Conservation (phyloP, 192 early-diverging fungal genomes). For the Backusella australiensis region DNA sequence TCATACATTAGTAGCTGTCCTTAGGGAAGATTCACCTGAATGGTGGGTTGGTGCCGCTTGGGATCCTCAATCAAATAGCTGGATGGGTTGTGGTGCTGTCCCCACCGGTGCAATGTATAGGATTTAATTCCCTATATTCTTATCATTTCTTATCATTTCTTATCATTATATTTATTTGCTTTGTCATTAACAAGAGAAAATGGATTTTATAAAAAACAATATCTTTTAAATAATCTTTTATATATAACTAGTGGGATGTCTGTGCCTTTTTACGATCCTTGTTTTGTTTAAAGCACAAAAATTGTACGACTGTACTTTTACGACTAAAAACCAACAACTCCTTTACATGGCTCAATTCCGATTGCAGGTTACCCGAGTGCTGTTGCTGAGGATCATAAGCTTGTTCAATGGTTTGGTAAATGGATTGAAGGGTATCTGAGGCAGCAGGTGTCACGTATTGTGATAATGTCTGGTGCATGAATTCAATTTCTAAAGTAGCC, state of each 20-base stretch:
- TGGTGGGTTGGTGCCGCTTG: not conserved
- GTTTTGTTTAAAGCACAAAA: conserved; percentile 53
- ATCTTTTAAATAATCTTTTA: not conserved
- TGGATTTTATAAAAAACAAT: not conserved
- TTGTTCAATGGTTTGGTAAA: conserved; percentile 73
- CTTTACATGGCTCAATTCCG: conserved; percentile 53
- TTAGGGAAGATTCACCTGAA: not conserved
- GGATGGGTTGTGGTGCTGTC: not conserved
- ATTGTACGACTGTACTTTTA: conserved; percentile 53
- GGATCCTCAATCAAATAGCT: not conserved
- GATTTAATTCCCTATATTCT: not conserved
- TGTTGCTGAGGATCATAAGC: conserved; percentile 53
- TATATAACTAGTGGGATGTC: not conserved
- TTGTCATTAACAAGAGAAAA: not conserved
- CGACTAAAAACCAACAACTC: conserved; percentile 48
- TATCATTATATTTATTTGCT: not conserved
- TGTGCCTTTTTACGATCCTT: conserved; percentile 44
- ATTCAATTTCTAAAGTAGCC: conserved; percentile 90
- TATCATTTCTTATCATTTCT: not conserved
- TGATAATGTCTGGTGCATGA: conserved; percentile 81
- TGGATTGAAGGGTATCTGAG: conserved; percentile 65
- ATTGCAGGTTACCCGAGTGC: conserved; percentile 43
- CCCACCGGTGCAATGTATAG: not conserved
- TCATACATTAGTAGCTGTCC: not conserved
- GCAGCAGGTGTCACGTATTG: conserved; percentile 71